phyloP scores from a whole-genome alignment of 2,329 filamentous ascomycete genomes.

The Aspergillus sp. region DNA sequence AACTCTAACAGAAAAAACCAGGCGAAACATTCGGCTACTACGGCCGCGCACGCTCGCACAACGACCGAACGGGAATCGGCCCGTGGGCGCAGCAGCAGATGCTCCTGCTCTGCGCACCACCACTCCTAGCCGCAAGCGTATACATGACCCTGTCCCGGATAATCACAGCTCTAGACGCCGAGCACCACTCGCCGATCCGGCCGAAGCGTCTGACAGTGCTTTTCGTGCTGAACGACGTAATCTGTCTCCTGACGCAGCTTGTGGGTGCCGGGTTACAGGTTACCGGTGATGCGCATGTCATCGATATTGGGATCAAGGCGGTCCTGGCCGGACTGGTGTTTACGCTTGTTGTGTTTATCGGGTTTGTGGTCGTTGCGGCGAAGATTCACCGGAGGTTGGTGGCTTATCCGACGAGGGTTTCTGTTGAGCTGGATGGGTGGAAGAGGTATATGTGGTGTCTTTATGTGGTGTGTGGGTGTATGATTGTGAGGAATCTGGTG shows the following conservation, averaged over 20 bases:
- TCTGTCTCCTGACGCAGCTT: slow-evolving; percentile 36
- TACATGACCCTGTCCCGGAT: slow-evolving; percentile 45
- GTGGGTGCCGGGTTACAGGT: slow-evolving; percentile 32
- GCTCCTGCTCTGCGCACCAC: slow-evolving; percentile 41
- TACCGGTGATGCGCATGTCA: slow-evolving; percentile 20
- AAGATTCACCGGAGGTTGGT: slow-evolving; percentile 25
- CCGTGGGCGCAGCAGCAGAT: slow-evolving; percentile 41
- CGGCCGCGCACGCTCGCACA: slow-evolving; percentile 35
- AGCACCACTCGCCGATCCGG: slow-evolving; percentile 36
- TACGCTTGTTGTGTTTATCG: slow-evolving; percentile 27
- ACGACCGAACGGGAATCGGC: slow-evolving; percentile 22
- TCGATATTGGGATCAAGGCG: slow-evolving; percentile 25
- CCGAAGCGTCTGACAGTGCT: slow-evolving; percentile 38
- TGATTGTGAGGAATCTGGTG: slow-evolving; percentile 31
- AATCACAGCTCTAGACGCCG: slow-evolving; percentile 36
- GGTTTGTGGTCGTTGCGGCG: slow-evolving; percentile 27
- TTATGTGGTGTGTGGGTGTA: slow-evolving; percentile 23
- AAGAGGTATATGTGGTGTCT: slow-evolving; percentile 27
- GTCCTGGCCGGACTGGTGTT: slow-evolving; percentile 32
- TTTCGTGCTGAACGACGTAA: slow-evolving; percentile 38
- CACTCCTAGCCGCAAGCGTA: slow-evolving; percentile 38
- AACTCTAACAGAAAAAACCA: background rate
- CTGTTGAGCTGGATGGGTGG: slow-evolving; percentile 20
- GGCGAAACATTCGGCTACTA: slow-evolving; percentile 40
- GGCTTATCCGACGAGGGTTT: slow-evolving; percentile 17